Conservation (phyloP, 305 asterid species). For the Solanum chacoense region DNA sequence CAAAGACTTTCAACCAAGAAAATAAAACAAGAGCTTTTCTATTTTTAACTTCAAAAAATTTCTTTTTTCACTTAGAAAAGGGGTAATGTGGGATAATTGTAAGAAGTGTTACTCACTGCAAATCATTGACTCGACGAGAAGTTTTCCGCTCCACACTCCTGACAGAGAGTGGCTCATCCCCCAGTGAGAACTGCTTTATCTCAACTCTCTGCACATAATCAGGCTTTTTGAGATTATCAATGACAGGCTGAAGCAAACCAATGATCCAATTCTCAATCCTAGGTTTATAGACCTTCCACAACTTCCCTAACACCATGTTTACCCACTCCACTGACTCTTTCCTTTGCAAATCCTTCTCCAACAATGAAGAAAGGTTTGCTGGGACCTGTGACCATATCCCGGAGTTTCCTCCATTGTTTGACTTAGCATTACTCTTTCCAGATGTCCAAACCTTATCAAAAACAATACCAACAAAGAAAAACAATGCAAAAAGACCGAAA, state of each 20-base stretch:
- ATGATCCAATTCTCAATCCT: constrained; percentile 85
- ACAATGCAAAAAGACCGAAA: constrained; percentile 66
- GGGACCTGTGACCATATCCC: constrained; percentile 48
- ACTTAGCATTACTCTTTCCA: constrained; percentile 38
- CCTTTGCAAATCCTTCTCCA: constrained; percentile 90
- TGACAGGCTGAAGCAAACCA: constrained; percentile 88
- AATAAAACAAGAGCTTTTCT: not conserved
- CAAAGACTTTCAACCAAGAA: not conserved
- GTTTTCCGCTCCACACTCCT: constrained; percentile 89
- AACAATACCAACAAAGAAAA: constrained; percentile 86
- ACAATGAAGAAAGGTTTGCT: constrained; percentile 48
- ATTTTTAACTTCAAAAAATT: not conserved
- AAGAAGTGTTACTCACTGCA: constrained; percentile 59
- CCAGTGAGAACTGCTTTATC: constrained; percentile 85
- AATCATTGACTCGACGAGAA: constrained; percentile 79
- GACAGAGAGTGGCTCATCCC: constrained; percentile 89
- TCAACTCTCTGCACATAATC: constrained; percentile 91
- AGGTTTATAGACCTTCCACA: constrained; percentile 85
- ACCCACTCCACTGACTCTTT: constrained; percentile 98
- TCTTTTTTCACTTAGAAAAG: not conserved
- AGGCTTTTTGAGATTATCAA: constrained; percentile 82
- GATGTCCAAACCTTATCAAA: constrained; percentile 85
- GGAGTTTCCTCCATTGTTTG: constrained; percentile 15
- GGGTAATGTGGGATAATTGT: not conserved
- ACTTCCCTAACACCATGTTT: constrained; percentile 92